Evolutionary conservation across 176 grass and related monocot genomes (phyloP).

Genomic region (Oryza meyeriana): DNA sequence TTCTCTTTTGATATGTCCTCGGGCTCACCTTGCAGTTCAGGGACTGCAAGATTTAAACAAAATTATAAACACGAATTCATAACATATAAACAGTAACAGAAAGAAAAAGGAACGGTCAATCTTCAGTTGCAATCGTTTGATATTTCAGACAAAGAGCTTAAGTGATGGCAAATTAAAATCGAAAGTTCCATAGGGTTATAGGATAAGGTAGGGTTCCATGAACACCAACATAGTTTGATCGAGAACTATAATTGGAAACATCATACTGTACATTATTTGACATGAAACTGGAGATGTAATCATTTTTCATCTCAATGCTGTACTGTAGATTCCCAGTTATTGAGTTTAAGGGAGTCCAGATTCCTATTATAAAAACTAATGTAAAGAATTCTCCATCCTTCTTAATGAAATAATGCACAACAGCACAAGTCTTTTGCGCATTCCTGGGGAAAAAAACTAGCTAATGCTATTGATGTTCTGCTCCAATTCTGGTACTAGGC

Average conservation of each 20-base stretch:
- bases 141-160: neutral
- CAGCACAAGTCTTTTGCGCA: no score
- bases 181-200: neutral
- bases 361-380: neutral
- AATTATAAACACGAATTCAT: neutral
- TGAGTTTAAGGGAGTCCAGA: neutral
- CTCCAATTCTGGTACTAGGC: neutral
- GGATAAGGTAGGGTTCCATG: neutral
- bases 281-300: neutral
- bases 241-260: neutral
- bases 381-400: no score
- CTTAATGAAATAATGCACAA: no score
- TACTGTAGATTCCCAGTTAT: conserved; percentile 8
- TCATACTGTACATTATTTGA: neutral
- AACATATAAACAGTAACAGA: neutral
- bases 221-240: neutral
- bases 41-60: conserved; percentile 55
- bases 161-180: neutral
- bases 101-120: neutral
- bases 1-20: conserved; percentile 99
- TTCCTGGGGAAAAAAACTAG: no score
- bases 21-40: conserved; percentile 93
- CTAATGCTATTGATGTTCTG: neutral
- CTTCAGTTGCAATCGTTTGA: neutral
- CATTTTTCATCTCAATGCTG: neutral